Evolutionary conservation across 208 protist genomes (phyloP), one percentile per base, ranked within the genome.

Genomic region (Trypanosoma mega): DNA sequence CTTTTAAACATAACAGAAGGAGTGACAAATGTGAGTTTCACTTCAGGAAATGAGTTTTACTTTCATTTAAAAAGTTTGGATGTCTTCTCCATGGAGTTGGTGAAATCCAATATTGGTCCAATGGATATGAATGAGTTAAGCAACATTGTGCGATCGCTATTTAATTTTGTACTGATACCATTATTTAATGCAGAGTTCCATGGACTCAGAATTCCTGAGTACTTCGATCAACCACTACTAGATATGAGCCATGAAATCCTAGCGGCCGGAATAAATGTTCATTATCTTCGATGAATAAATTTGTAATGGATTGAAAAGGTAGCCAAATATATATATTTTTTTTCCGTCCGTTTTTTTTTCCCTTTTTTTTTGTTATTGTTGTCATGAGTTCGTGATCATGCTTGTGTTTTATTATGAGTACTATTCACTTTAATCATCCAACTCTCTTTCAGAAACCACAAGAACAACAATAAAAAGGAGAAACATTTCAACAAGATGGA

Each of bases 21-120:
- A 3, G 67, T 75, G n/a, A 56, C 36, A 1, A 30, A 74, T 51
- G 0, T 89, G 16, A 18, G 16, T 4, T 63, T 76, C 24, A 76
- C 37, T 23, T 5, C 23, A 23, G 5, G 46, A 0, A 37, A 60
- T 12, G 7, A 26, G 6, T 7, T 89, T 18, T 12, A 24, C 12
- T 75, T 76, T 52, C 23, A 70, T 1, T 0, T 89, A 5, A 56
- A 64, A 3, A 36, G 30, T 1, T 41, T 79, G 6, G 2, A 72
- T 30, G 46, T 65, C 11, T 53, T 85, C n/a, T 16, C 24, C 18
- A 29, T 85, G 27, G 7, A 57, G 1, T 54, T 85, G 30, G 20
- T 72, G 50, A 65, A 56, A 4, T 79, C 82, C 0, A 74, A 68
- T 59, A 72, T 89, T 48, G 78, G 73, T 21, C 39, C 63, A n/a